Conservation (phyloP, 176 grass and related monocot genomes). For the Elymus sibiricus region DNA sequence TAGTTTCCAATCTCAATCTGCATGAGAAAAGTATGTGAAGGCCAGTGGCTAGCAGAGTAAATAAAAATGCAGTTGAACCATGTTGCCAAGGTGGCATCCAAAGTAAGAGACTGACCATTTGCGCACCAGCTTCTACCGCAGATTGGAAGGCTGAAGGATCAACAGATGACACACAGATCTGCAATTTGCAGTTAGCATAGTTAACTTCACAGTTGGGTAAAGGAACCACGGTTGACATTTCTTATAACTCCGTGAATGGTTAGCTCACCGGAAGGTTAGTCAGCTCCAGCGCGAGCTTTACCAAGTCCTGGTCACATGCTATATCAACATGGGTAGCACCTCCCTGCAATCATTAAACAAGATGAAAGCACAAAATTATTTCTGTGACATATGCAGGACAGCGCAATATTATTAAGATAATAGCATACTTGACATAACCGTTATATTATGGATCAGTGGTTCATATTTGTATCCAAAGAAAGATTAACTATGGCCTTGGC, state of each 20-base stretch:
- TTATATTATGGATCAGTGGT: background rate
- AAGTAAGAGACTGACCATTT: slow-evolving; percentile 62
- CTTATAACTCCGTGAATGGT: background rate
- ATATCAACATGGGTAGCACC: slow-evolving; percentile 96
- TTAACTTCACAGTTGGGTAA: background rate
- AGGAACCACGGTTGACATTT: background rate
- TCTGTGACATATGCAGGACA: background rate
- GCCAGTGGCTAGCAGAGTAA: background rate
- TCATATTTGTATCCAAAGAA: background rate
- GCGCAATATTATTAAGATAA: background rate
- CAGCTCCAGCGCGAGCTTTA: slow-evolving; percentile 71
- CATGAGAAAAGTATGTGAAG: background rate
- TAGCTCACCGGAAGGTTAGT: slow-evolving; percentile 83
- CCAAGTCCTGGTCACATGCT: slow-evolving; percentile 78
- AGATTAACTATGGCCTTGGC: background rate
- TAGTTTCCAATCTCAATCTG: slow-evolving; percentile 98
- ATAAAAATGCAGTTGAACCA: background rate
- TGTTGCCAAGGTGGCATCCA: background rate
- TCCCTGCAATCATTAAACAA: slow-evolving; percentile 60
- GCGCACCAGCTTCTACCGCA: slow-evolving; percentile 83
- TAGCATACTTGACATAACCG: background rate
- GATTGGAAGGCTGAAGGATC: slow-evolving; percentile 67
- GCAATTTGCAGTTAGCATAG: slow-evolving; percentile 32
- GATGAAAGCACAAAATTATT: background rate
- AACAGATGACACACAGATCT: slow-evolving; percentile 94